A percentile compares a stretch with the other conserved stretches of the same genome.
Conservation (phyloP, 345 rosid genomes). For the Syzygium aqueum region DNA sequence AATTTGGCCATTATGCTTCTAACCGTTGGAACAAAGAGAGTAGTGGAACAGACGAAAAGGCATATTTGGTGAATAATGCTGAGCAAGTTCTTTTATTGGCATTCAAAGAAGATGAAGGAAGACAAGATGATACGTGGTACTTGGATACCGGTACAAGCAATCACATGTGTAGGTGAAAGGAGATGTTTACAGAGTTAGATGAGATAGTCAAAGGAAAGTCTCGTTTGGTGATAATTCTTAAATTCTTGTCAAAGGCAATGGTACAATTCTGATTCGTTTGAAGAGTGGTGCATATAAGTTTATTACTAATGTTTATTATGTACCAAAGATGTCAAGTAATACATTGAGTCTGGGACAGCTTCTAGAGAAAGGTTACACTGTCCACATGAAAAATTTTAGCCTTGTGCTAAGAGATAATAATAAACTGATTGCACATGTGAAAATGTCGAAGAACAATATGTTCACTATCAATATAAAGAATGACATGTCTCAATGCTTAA, state of each 20-base stretch:
- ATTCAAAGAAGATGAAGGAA: background rate
- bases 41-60: background rate
- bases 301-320: conserved; percentile 1
- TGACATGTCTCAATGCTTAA: too few species aligned
- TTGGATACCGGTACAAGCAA: background rate
- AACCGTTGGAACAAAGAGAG: too few species aligned
- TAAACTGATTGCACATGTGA: too few species aligned
- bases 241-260: too few species aligned
- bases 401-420: too few species aligned
- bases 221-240: too few species aligned
- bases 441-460: too few species aligned
- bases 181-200: too few species aligned
- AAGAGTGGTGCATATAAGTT: background rate
- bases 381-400: background rate
- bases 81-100: background rate
- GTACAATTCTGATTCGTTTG: background rate
- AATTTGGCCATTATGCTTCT: too few species aligned
- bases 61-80: background rate
- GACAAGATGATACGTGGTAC: background rate
- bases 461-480: too few species aligned
- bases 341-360: background rate
- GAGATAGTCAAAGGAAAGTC: too few species aligned
- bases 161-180: too few species aligned
- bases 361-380: background rate
- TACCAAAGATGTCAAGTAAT: background rate